phyloP scores from a whole-genome alignment of 352 stramenopile species.

The Pilasporangium apinafurcum region DNA sequence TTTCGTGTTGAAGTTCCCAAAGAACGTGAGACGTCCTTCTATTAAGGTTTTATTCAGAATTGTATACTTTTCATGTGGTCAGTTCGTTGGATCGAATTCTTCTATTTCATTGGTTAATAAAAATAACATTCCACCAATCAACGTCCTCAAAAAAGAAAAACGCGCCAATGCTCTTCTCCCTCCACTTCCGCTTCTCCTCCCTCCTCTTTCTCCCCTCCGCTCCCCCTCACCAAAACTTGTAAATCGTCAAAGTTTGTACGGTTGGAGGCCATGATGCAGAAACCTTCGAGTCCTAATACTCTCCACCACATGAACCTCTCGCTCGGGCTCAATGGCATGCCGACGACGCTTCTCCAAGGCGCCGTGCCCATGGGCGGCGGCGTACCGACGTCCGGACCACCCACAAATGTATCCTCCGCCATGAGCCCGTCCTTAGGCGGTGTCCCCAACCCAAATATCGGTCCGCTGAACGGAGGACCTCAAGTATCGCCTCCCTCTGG shows the following conservation, averaged over 20 bases:
- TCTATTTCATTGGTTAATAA: too few relatives aligned
- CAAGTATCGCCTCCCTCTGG: too few relatives aligned
- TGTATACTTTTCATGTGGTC: too few relatives aligned
- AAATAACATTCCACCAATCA: background rate
- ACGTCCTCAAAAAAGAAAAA: background rate
- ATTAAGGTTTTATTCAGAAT: too few relatives aligned
- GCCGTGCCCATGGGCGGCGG: background rate
- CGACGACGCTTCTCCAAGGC: background rate
- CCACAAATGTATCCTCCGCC: background rate
- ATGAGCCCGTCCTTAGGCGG: too few relatives aligned
- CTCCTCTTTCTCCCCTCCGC: background rate
- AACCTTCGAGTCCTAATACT: slow-evolving; percentile 86
- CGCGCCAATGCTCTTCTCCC: slow-evolving; percentile 7
- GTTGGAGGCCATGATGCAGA: slow-evolving; percentile 25
- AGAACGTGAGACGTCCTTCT: too few relatives aligned
- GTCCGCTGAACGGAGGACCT: too few relatives aligned
- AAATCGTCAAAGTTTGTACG: slow-evolving; percentile 63
- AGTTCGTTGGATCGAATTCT: too few relatives aligned
- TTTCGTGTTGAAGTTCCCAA: too few relatives aligned
- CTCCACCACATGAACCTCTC: slow-evolving; percentile 6
- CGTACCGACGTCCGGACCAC: background rate
- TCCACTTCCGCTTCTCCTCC: background rate
- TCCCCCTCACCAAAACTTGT: slow-evolving; percentile 30
- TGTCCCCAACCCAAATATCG: too few relatives aligned
- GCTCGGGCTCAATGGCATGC: background rate